Conservation (phyloP, 495 filamentous ascomycete species). For the Massariosphaeria phaeospora region DNA sequence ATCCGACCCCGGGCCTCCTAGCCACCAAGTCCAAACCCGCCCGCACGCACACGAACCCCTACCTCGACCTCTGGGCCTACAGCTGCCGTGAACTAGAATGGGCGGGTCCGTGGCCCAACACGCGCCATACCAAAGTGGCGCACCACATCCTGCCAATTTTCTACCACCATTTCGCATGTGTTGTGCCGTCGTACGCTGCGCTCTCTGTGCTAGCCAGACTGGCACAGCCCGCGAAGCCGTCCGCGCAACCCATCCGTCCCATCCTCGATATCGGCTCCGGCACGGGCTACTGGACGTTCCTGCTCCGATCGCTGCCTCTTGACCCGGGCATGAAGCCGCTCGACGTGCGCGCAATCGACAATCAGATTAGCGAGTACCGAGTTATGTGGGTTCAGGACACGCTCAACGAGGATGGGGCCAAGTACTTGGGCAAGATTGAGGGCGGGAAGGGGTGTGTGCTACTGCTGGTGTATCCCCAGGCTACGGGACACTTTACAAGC, state of each 20-base stretch:
- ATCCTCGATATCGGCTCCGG: slow-evolving; percentile 55
- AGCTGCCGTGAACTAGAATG: slow-evolving; percentile 48
- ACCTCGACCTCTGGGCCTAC: slow-evolving; percentile 53
- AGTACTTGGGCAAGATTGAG: slow-evolving; percentile 43
- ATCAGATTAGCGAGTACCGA: slow-evolving; percentile 51
- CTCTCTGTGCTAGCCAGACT: slow-evolving; percentile 49
- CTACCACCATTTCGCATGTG: slow-evolving; percentile 65
- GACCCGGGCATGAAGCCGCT: slow-evolving; percentile 38
- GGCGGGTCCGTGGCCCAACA: slow-evolving; percentile 47
- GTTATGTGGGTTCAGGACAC: slow-evolving; percentile 58
- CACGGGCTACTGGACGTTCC: slow-evolving; percentile 60
- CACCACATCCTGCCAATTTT: slow-evolving; percentile 59
- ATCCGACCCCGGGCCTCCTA: slow-evolving; percentile 31
- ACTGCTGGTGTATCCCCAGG: slow-evolving; percentile 59
- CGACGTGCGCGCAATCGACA: slow-evolving; percentile 48
- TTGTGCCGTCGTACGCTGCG: slow-evolving; percentile 52
- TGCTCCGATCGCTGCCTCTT: slow-evolving; percentile 44
- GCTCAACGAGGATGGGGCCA: slow-evolving; percentile 44
- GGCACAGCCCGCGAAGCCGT: slow-evolving; percentile 20
- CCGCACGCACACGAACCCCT: slow-evolving; percentile 51
- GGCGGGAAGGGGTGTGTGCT: slow-evolving; percentile 41
- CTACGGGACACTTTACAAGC: slow-evolving; percentile 52
- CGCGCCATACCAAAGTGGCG: slow-evolving; percentile 38
- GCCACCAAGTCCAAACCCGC: slow-evolving; percentile 7
- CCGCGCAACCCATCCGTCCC: slow-evolving; percentile 32